Evolutionary conservation across 2,329 filamentous ascomycete species (phyloP).

Genomic region (Diaporthe sp.): DNA sequence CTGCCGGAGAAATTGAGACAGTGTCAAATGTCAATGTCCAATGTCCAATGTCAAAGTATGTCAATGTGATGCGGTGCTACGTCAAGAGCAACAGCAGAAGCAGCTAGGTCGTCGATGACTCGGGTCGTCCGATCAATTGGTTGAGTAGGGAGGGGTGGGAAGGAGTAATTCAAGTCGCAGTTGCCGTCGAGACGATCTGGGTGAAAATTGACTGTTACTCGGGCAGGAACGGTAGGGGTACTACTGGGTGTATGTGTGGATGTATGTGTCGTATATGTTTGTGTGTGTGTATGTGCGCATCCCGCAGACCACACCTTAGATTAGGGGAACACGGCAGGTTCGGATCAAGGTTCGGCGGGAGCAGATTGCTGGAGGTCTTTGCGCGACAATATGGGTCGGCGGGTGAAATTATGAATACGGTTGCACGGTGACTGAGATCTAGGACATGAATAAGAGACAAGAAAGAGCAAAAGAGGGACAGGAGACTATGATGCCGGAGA

Average conservation of each 20-base stretch:
- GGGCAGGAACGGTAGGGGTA: conserved; percentile 26
- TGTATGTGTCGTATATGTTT: background rate
- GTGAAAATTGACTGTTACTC: background rate
- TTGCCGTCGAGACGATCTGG: conserved; percentile 26
- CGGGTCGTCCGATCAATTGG: conserved; percentile 32
- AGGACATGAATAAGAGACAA: background rate
- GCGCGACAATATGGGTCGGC: conserved; percentile 21
- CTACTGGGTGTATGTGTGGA: conserved; percentile 15
- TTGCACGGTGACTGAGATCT: conserved; percentile 3
- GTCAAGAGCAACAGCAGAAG: background rate
- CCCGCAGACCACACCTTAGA: conserved; percentile 27
- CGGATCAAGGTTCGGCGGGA: conserved; percentile 21
- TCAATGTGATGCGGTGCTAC: conserved; percentile 25
- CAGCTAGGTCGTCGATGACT: conserved; percentile 20
- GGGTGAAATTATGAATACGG: conserved; percentile 29
- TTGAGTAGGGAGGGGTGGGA: background rate
- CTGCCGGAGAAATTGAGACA: conserved; percentile 30
- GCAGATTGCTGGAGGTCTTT: conserved; percentile 28
- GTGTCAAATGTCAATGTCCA: conserved; percentile 11
- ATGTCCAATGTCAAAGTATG: background rate
- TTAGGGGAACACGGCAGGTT: conserved; percentile 16
- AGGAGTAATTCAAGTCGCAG: background rate
- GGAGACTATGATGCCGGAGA: background rate
- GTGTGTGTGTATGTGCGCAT: conserved; percentile 5
- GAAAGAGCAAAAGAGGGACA: background rate